Percentiles rank a stretch among this genome's conserved stretches.
These are phyloP conservation scores for Talaromyces borbonicus DNA, from an alignment of 495 filamentous ascomycete species.

Conservation along the genomic window DNA sequence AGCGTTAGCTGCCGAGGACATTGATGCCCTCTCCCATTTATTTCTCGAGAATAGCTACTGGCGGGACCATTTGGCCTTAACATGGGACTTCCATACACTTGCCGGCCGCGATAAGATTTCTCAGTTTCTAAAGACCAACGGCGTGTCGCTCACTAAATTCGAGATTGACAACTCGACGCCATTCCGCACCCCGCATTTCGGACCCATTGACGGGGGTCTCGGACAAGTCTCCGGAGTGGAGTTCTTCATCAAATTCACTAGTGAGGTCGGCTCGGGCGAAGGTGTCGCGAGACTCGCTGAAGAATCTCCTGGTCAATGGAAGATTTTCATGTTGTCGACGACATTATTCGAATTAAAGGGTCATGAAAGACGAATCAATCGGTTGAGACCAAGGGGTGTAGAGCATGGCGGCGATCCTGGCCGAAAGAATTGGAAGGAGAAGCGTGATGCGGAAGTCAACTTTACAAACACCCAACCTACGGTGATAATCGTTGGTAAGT, in stretches of 20 bases:
- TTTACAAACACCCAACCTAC: constrained; percentile 40
- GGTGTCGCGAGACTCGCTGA: constrained; percentile 36
- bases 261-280: constrained; percentile 32
- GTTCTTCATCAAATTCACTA: constrained; percentile 32
- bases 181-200: constrained; percentile 25
- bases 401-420: constrained; percentile 29
- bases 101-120: constrained; percentile 35
- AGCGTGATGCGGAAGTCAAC: constrained; percentile 33
- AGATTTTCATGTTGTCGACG: constrained; percentile 45
- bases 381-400: constrained; percentile 31
- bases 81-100: constrained; percentile 42
- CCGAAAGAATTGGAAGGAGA: constrained; percentile 48
- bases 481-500: constrained; percentile 49
- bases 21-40: constrained; percentile 21
- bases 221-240: constrained; percentile 29
- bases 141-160: constrained; percentile 13
- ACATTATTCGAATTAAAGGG: constrained; percentile 29
- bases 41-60: constrained; percentile 44
- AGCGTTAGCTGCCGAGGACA: constrained; percentile 5
- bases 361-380: constrained; percentile 27
- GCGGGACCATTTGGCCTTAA: constrained; percentile 45
- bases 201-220: constrained; percentile 23
- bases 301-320: constrained; percentile 30
- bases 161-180: constrained; percentile 24
- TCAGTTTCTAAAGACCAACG: constrained; percentile 22